Evolutionary conservation across 176 grass and related monocot genomes (phyloP).

Genomic region (Tuctoria greenei): DNA sequence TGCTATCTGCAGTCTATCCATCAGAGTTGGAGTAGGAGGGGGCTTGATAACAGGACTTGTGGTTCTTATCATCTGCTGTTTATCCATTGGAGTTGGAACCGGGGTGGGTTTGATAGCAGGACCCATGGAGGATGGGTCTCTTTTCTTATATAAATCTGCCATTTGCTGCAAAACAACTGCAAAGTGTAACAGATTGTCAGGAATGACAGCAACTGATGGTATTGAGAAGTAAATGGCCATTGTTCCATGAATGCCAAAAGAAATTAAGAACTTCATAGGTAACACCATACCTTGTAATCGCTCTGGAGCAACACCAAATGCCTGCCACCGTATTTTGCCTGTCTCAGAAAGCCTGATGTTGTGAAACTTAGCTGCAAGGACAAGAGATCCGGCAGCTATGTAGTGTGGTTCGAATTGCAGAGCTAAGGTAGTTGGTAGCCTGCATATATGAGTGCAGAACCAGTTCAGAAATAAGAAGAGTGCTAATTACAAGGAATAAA

Average conservation of each 20-base stretch:
- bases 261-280: slow-evolving; percentile 6
- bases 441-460: slow-evolving; percentile 18
- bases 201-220: background rate
- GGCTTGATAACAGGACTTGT: slow-evolving; percentile 19
- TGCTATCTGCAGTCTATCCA: slow-evolving; percentile 25
- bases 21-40: background rate
- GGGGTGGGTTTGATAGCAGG: slow-evolving; percentile 10
- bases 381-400: slow-evolving; percentile 56
- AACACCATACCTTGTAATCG: slow-evolving; percentile 48
- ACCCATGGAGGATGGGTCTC: slow-evolving; percentile 8
- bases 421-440: slow-evolving; percentile 47
- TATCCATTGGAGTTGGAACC: background rate
- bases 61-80: slow-evolving; percentile 27
- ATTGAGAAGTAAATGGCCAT: slow-evolving; percentile 8
- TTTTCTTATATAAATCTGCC: slow-evolving; percentile 44
- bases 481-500: slow-evolving; percentile 16
- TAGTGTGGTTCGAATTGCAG: slow-evolving; percentile 63
- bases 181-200: slow-evolving; percentile 8
- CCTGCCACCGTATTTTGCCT: slow-evolving; percentile 51
- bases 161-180: slow-evolving; percentile 63
- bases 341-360: slow-evolving; percentile 37
- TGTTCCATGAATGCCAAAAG: background rate
- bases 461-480: slow-evolving; percentile 28
- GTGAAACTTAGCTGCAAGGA: slow-evolving; percentile 44
- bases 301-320: slow-evolving; percentile 51